phyloP scores from a whole-genome alignment of 164 flowering plant species.

The Dillenia turbinata region DNA sequence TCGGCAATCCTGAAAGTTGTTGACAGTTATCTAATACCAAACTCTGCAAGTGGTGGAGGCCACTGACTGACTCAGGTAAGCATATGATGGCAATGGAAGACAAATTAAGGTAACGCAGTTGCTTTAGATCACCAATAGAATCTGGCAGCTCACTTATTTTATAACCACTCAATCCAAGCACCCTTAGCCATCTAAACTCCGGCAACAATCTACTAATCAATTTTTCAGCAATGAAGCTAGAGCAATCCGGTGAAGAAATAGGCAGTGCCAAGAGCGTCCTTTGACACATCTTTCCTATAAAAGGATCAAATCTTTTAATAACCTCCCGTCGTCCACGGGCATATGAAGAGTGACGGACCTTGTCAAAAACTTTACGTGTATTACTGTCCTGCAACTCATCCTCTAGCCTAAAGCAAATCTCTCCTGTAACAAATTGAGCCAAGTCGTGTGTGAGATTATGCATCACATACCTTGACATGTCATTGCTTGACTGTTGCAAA shows the following conservation, averaged over 20 bases:
- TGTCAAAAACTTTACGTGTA: too few relatives aligned
- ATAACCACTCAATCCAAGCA: not conserved
- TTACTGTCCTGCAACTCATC: too few relatives aligned
- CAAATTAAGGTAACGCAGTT: slow-evolving; percentile 13
- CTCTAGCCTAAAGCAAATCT: too few relatives aligned
- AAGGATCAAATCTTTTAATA: not conserved
- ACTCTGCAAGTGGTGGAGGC: slow-evolving; percentile 5
- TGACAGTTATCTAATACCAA: slow-evolving; percentile 2
- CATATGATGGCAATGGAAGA: slow-evolving; percentile 1
- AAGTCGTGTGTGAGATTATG: too few relatives aligned
- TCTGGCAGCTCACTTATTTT: not conserved
- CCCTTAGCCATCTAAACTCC: not conserved
- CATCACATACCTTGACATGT: too few relatives aligned
- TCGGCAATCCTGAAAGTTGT: not conserved
- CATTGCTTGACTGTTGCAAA: too few relatives aligned
- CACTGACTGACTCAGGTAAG: not conserved
- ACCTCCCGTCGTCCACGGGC: too few relatives aligned
- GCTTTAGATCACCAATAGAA: slow-evolving; percentile 8
- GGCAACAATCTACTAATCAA: too few relatives aligned
- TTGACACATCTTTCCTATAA: not conserved
- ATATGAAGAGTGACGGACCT: too few relatives aligned
- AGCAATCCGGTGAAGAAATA: too few relatives aligned
- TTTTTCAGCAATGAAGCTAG: too few relatives aligned
- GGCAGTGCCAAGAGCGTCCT: not conserved
- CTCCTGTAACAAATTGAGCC: too few relatives aligned